These are phyloP conservation scores for Quercus engelmannii DNA, from an alignment of 306 rosid species.

Conservation along the genomic window DNA sequence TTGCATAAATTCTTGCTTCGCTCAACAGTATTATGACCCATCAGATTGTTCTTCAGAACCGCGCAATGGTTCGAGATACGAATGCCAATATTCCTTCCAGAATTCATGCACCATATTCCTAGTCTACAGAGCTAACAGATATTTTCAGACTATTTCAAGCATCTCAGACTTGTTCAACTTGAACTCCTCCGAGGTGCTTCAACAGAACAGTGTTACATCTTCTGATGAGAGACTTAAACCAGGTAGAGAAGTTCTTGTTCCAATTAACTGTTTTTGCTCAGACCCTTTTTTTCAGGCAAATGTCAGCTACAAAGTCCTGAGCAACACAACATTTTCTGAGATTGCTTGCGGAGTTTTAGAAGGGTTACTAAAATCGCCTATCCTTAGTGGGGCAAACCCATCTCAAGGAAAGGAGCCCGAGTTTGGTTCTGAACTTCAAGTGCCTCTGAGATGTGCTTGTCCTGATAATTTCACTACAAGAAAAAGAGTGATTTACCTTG, in stretches of 20 bases:
- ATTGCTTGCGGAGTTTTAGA: constrained; percentile 58
- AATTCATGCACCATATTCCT: constrained; percentile 56
- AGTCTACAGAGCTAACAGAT: constrained; percentile 51
- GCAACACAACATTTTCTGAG: constrained; percentile 25
- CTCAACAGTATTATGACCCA: constrained; percentile 43
- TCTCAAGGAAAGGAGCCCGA: constrained; percentile 11
- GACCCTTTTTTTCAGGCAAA: constrained; percentile 36
- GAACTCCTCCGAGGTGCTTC: constrained; percentile 22
- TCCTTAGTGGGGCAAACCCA: constrained; percentile 33
- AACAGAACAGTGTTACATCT: constrained; percentile 35
- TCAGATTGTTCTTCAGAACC: constrained; percentile 26
- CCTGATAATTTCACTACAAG: constrained; percentile 9
- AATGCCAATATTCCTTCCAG: constrained; percentile 32
- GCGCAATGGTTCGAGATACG: constrained; percentile 43
- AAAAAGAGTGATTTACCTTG: constrained; percentile 39
- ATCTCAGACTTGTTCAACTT: constrained; percentile 39
- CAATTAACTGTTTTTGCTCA: constrained; percentile 50
- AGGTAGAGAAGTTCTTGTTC: constrained; percentile 60
- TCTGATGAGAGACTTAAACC: constrained; percentile 26
- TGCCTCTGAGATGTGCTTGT: constrained; percentile 60
- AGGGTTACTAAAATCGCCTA: constrained; percentile 46
- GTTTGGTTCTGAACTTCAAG: constrained; percentile 35
- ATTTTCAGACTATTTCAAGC: constrained; percentile 31
- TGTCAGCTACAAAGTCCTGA: constrained; percentile 28
- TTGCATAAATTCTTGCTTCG: constrained; percentile 30